Percentiles rank a stretch among this genome's conserved stretches.
Conservation (phyloP, 768 basidiomycete genomes). For the Panaeolus papilionaceus region DNA sequence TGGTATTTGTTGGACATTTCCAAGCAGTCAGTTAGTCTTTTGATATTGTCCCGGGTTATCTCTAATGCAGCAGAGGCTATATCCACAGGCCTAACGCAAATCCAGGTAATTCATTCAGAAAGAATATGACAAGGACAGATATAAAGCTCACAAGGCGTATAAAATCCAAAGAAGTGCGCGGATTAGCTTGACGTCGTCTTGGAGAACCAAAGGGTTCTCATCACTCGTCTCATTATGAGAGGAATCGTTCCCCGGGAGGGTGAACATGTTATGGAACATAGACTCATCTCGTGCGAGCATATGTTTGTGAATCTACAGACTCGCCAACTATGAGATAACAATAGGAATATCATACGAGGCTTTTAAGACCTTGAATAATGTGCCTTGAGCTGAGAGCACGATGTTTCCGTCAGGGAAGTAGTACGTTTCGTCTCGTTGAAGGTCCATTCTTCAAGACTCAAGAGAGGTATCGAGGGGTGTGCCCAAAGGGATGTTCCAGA, state of each 20-base stretch:
- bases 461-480: not conserved
- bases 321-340: not conserved
- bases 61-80: not conserved
- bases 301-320: slow-evolving; percentile 29
- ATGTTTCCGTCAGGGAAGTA: slow-evolving; percentile 52
- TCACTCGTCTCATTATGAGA: slow-evolving; percentile 53
- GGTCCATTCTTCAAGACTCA: not conserved
- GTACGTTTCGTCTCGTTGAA: slow-evolving; percentile 30
- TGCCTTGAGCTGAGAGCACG: slow-evolving; percentile 48
- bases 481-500: not conserved
- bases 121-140: not conserved
- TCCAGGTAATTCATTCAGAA: not conserved
- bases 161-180: slow-evolving; percentile 57
- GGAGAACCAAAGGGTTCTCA: slow-evolving; percentile 54
- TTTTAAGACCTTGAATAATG: slow-evolving; percentile 48
- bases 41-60: slow-evolving; percentile 38
- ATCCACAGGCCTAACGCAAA: not conserved
- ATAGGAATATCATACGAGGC: not conserved
- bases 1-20: slow-evolving; percentile 65
- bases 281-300: slow-evolving; percentile 48
- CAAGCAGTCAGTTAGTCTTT: slow-evolving; percentile 52
- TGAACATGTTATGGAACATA: slow-evolving; percentile 54
- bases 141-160: slow-evolving; percentile 54
- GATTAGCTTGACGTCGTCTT: slow-evolving; percentile 56
- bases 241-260: slow-evolving; percentile 37